Evolutionary conservation across 2,329 filamentous ascomycete genomes (phyloP).

Genomic region (Dothideomycetidae sp.): DNA sequence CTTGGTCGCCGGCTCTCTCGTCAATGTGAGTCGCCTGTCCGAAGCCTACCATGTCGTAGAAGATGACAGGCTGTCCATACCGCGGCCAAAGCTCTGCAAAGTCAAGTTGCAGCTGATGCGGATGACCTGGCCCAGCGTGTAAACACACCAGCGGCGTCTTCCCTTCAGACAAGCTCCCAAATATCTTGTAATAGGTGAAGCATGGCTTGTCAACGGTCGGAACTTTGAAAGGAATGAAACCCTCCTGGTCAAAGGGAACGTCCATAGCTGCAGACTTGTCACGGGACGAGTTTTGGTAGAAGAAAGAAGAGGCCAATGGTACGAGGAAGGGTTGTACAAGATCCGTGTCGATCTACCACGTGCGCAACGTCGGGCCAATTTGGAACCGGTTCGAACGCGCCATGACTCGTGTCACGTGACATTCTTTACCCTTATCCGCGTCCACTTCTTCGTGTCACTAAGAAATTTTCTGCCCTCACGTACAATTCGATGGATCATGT

Average conservation of each 20-base stretch:
- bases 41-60: constrained; percentile 38
- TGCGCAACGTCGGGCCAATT: too few species aligned
- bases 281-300: too few species aligned
- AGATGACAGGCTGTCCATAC: constrained; percentile 27
- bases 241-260: neutral
- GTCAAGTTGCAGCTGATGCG: constrained; percentile 14
- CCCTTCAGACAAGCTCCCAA: neutral
- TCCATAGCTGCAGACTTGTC: too few species aligned
- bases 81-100: constrained; percentile 22
- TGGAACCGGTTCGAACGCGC: too few species aligned
- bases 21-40: constrained; percentile 32
- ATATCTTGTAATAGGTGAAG: neutral
- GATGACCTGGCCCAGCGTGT: constrained; percentile 30
- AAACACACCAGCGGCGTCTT: neutral
- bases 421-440: too few species aligned
- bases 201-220: neutral
- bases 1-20: constrained; percentile 26
- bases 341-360: too few species aligned
- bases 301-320: too few species aligned
- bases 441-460: too few species aligned
- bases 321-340: too few species aligned
- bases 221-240: neutral
- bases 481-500: too few species aligned
- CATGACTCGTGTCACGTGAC: too few species aligned
- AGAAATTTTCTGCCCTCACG: too few species aligned